These are phyloP conservation scores for Excoecaria agallocha DNA, from an alignment of 345 rosid species.

Conservation along the genomic window DNA sequence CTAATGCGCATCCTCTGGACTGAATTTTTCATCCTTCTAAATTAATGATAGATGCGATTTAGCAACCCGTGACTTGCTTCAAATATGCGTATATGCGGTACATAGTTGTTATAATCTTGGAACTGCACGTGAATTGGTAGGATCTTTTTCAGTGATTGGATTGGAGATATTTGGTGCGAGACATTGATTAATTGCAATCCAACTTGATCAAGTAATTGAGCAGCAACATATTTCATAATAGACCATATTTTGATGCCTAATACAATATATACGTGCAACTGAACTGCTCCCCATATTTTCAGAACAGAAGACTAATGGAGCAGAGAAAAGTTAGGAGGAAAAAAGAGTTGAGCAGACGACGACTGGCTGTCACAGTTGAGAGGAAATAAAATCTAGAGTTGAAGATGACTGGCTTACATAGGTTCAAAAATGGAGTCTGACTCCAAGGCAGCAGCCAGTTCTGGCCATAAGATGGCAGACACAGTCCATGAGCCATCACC, in stretches of 20 bases:
- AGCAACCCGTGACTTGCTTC: not conserved
- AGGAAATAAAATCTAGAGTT: constrained; percentile 24
- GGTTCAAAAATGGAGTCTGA: constrained; percentile 74
- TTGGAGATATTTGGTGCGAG: not conserved
- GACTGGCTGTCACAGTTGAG: not conserved
- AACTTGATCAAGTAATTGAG: not conserved
- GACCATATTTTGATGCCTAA: not conserved
- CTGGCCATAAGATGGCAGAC: constrained; percentile 75
- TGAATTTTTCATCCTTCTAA: not conserved
- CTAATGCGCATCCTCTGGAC: not conserved
- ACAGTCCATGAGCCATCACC: constrained; percentile 77
- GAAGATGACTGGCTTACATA: constrained; percentile 53
- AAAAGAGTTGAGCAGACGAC: no score
- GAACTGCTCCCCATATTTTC: not conserved
- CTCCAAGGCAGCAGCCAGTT: constrained; percentile 62
- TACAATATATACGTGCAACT: not conserved
- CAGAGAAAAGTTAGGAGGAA: not conserved
- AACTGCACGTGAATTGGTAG: not conserved
- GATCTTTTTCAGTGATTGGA: not conserved
- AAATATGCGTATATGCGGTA: not conserved
- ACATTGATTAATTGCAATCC: no score
- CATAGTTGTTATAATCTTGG: not conserved
- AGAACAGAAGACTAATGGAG: not conserved
- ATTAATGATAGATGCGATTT: not conserved
- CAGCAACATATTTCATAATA: not conserved